Evolutionary conservation across 306 rosid species (phyloP).

Genomic region (Dryas drummondii): DNA sequence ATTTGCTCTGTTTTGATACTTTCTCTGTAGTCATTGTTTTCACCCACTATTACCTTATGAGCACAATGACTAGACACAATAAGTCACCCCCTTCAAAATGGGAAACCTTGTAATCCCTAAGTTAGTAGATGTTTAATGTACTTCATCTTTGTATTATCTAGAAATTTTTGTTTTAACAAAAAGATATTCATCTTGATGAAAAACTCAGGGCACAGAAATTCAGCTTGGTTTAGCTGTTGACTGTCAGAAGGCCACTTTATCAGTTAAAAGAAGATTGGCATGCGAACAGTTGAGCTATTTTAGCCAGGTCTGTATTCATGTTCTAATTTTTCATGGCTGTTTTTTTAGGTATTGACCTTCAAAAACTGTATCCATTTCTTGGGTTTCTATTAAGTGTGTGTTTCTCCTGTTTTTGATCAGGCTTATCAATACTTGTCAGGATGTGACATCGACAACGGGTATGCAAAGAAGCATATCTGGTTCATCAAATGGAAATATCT

Average conservation of each 20-base stretch:
- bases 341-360: too few species aligned
- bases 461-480: constrained; percentile 68
- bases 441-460: constrained; percentile 47
- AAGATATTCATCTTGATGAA: constrained; percentile 16
- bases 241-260: constrained; percentile 67
- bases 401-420: constrained; percentile 43
- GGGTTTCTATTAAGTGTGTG: constrained; percentile 4
- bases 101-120: too few species aligned
- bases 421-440: constrained; percentile 75
- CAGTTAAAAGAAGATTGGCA: constrained; percentile 94
- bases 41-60: too few species aligned
- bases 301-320: constrained; percentile 56
- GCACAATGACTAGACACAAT: too few species aligned
- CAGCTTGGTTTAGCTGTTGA: constrained; percentile 97
- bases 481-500: constrained; percentile 94
- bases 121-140: too few species aligned
- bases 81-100: too few species aligned
- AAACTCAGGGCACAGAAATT: constrained; percentile 81
- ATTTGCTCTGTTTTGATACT: not conserved
- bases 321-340: constrained; percentile 10
- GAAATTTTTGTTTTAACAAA: not conserved
- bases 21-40: too few species aligned
- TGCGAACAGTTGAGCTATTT: constrained; percentile 84
- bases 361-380: too few species aligned
- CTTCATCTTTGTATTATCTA: too few species aligned